Evolutionary conservation across 1,284 basidiomycete genomes (phyloP).

Genomic region (Farysia itapuensis): DNA sequence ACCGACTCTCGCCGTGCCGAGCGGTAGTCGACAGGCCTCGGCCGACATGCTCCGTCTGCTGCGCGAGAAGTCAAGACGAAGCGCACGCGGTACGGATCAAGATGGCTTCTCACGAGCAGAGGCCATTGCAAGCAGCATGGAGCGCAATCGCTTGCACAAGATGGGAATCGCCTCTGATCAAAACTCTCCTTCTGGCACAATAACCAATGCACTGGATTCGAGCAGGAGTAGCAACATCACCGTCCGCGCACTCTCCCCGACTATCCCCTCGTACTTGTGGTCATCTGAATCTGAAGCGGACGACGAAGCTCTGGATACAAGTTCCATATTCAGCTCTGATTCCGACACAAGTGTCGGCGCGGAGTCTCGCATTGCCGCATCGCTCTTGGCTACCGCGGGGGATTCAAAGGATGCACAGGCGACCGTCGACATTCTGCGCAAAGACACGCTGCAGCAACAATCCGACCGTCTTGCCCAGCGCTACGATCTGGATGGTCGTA

Average conservation of each 20-base stretch:
- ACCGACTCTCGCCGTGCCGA: neutral
- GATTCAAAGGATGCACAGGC: neutral
- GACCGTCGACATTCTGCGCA: neutral
- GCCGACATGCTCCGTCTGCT: constrained; percentile 4
- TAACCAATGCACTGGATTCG: neutral
- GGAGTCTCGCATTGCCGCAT: neutral
- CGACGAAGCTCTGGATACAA: neutral
- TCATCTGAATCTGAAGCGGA: constrained; percentile 22
- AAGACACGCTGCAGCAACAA: too few relatives aligned
- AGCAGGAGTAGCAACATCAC: neutral
- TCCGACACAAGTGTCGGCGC: too few relatives aligned
- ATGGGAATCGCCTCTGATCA: constrained; percentile 15
- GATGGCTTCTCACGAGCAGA: constrained; percentile 30
- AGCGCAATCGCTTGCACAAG: constrained; percentile 14
- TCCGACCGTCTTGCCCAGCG: too few relatives aligned
- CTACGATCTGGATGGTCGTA: too few relatives aligned
- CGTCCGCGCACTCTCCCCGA: constrained; percentile 23
- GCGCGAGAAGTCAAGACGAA: constrained; percentile 11
- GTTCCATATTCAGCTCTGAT: neutral
- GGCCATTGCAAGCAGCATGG: constrained; percentile 23
- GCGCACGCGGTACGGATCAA: constrained; percentile 14
- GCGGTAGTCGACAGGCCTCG: constrained; percentile 1
- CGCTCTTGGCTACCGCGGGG: neutral
- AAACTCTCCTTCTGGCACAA: neutral
- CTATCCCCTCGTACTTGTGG: constrained; percentile 29